Evolutionary conservation across 345 rosid species (phyloP), one percentile per base, ranked within the genome.

Genomic region (Noccaea bulbosa): DNA sequence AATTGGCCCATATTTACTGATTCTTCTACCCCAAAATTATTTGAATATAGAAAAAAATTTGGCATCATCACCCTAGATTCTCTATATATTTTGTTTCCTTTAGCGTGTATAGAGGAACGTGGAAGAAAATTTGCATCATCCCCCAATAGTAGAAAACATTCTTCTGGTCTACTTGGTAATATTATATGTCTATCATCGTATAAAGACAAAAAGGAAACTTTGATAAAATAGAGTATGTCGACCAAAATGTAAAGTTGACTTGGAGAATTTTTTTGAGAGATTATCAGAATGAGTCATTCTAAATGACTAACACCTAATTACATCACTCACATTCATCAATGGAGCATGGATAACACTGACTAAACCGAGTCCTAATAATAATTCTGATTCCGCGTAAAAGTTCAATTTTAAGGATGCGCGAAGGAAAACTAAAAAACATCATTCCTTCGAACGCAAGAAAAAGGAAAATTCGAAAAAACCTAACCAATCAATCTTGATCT

Each of bases 401-500:
- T 41, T 7, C 69, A 8, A 37, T 11, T 8, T n/a, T 27, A 27
- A n/a, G n/a, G n/a, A 55, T 8, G 64, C 73, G 57, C 27, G 1
- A 67, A 60, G 43, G 40, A 74, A 67, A 46, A 51, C 68, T 6
- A 20, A 27, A 71, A 61, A 67, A 74, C 11, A 34, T 4, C 0
- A 6, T 67, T 67, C 57, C 78, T 74, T 67, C 9, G 1, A 0
- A 16, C 69, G 63, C 78, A 67, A 74, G 72, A 8, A 74, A 56
- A 8, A 16, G 14, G 11, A 11, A 45, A 40, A 37, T 9, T 3
- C 4, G 15, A 47, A 5, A 58, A 6, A 35, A 53, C 4, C 30
- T 40, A 35, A 54, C 0, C 6, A 52, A 65, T 14, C 37, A 67
- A 63, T 76, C 81, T 41, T 77, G 81, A 7, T 84, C 88, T 49